Evolutionary conservation across 495 filamentous ascomycete genomes (phyloP).

Genomic region (Ascobolus immersus): DNA sequence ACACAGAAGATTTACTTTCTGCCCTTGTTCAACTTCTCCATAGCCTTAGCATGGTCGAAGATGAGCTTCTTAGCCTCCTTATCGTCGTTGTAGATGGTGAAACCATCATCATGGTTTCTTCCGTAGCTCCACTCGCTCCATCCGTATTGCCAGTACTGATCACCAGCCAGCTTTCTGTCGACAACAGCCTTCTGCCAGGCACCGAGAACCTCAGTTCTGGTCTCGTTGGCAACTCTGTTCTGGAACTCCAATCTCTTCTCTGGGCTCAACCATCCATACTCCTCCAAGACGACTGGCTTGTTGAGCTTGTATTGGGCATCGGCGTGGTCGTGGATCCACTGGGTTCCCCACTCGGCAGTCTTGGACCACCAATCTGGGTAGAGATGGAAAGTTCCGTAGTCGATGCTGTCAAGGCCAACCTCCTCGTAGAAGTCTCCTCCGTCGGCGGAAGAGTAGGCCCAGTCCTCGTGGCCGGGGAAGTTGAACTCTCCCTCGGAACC

Average conservation of each 20-base stretch:
- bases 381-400: conserved; percentile 42
- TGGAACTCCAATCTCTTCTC: conserved; percentile 18
- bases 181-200: conserved; percentile 34
- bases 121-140: conserved; percentile 27
- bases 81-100: conserved; percentile 23
- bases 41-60: conserved; percentile 9
- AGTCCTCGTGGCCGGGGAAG: conserved; percentile 23
- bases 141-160: conserved; percentile 45
- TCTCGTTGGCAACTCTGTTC: conserved; percentile 15
- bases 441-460: conserved; percentile 32
- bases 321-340: conserved; percentile 37
- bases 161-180: conserved; percentile 25
- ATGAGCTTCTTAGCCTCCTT: conserved; percentile 9
- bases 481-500: conserved; percentile 27
- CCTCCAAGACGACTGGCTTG: conserved; percentile 45
- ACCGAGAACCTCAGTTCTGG: conserved; percentile 23
- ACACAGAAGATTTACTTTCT: no score
- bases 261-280: conserved; percentile 28
- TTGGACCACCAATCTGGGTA: conserved; percentile 31
- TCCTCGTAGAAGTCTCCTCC: conserved; percentile 40
- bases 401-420: conserved; percentile 29
- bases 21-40: conserved; percentile 8
- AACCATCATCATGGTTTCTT: conserved; percentile 32
- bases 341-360: conserved; percentile 17
- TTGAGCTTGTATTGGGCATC: conserved; percentile 26